Evolutionary conservation across 306 rosid genomes (phyloP).

Genomic region (Gillenia trifoliata): DNA sequence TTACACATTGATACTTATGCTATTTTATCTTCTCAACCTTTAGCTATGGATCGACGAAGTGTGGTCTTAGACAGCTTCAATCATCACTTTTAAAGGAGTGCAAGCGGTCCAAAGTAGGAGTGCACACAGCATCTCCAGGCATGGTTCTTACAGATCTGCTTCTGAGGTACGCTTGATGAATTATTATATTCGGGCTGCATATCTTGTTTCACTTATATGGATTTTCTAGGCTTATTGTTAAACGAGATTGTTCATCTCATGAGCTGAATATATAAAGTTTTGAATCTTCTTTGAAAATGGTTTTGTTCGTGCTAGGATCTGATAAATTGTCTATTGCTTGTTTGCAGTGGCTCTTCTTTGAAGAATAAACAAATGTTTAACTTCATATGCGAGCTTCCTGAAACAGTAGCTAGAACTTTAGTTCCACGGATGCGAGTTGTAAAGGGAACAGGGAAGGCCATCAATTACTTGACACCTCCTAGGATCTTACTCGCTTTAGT

Average conservation of each 20-base stretch:
- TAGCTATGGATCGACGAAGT: slow-evolving; percentile 91
- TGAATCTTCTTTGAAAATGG: neutral
- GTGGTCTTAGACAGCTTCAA: slow-evolving; percentile 92
- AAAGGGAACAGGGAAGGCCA: slow-evolving; percentile 83
- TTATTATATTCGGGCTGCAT: slow-evolving; percentile 2
- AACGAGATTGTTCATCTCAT: neutral
- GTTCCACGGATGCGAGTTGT: slow-evolving; percentile 95
- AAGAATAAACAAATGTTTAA: slow-evolving; percentile 80
- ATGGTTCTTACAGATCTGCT: slow-evolving; percentile 96
- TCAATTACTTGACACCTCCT: slow-evolving; percentile 92
- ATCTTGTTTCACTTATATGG: neutral
- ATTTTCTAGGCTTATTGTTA: neutral
- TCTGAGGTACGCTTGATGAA: slow-evolving; percentile 48
- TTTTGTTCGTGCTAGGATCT: slow-evolving; percentile 1
- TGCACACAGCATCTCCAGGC: slow-evolving; percentile 96
- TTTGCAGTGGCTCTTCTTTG: slow-evolving; percentile 76
- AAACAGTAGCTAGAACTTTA: slow-evolving; percentile 90
- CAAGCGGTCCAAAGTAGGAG: slow-evolving; percentile 77
- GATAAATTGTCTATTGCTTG: slow-evolving; percentile 12
- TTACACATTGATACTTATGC: slow-evolving; percentile 12
- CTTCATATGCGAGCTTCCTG: slow-evolving; percentile 92
- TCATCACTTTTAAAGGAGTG: slow-evolving; percentile 80
- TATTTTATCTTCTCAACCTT: slow-evolving; percentile 17
- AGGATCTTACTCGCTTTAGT: slow-evolving; percentile 86
- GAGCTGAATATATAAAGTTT: neutral